Evolutionary conservation across 208 protist genomes (phyloP).

Genomic region (Crithidia sp.): DNA sequence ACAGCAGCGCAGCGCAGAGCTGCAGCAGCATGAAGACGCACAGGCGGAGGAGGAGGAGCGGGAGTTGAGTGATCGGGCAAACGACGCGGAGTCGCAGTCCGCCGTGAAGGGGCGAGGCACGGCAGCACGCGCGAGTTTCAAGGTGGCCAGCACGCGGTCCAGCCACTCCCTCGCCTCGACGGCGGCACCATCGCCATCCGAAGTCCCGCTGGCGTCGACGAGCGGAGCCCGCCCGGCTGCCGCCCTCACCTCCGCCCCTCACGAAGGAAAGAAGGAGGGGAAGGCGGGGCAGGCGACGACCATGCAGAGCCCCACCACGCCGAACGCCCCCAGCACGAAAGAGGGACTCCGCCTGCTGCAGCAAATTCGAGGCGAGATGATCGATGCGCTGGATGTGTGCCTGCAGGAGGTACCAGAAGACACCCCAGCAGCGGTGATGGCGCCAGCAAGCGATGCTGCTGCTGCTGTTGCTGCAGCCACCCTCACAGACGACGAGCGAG

Average conservation of each 20-base stretch:
- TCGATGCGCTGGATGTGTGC: conserved; percentile 84
- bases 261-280: too few species aligned
- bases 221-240: neutral
- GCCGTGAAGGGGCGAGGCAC: neutral
- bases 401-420: conserved; percentile 65
- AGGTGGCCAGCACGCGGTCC: conserved; percentile 7
- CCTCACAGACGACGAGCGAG: conserved; percentile 2
- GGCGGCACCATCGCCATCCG: conserved; percentile 1
- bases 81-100: conserved; percentile 2
- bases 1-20: conserved; percentile 26
- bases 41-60: neutral
- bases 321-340: neutral
- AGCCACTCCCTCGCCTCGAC: conserved; percentile 10
- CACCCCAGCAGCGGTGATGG: neutral
- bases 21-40: conserved; percentile 23
- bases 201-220: neutral
- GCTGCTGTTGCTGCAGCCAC: neutral
- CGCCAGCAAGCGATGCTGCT: neutral
- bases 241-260: neutral
- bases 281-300: too few species aligned
- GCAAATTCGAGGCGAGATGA: conserved; percentile 66
- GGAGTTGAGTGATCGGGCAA: neutral
- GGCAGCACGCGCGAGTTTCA: conserved; percentile 4
- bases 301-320: neutral
- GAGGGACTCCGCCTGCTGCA: conserved; percentile 33